phyloP scores from a whole-genome alignment of 1,284 basidiomycete genomes.

The Ganoderma sp. region DNA sequence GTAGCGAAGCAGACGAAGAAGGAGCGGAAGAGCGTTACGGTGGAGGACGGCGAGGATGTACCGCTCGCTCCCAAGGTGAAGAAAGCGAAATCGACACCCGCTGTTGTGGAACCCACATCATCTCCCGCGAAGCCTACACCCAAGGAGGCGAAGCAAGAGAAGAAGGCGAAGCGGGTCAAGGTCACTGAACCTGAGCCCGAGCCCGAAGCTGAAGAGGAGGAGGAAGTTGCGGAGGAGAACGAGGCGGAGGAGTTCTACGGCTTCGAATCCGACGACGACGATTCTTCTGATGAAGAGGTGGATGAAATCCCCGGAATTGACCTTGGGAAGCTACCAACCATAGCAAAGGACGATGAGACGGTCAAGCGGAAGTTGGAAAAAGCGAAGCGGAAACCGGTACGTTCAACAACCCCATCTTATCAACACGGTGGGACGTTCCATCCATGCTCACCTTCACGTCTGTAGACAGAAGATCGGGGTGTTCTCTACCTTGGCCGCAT shows the following conservation, averaged over 20 bases:
- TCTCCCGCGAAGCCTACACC: background rate
- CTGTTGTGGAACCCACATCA: background rate
- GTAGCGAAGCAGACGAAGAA: slow-evolving; percentile 20
- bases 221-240: slow-evolving; percentile 26
- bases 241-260: slow-evolving; percentile 61
- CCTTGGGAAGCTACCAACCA: slow-evolving; percentile 74
- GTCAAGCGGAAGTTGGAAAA: slow-evolving; percentile 84
- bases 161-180: slow-evolving; percentile 16
- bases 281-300: slow-evolving; percentile 79
- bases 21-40: slow-evolving; percentile 17
- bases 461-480: slow-evolving; percentile 75
- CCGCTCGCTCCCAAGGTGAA: background rate
- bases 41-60: slow-evolving; percentile 11
- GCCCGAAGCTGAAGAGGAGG: slow-evolving; percentile 15
- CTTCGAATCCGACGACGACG: slow-evolving; percentile 80
- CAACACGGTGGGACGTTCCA: background rate
- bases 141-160: slow-evolving; percentile 26
- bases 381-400: slow-evolving; percentile 79
- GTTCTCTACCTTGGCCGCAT: slow-evolving; percentile 91
- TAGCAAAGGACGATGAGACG: slow-evolving; percentile 83
- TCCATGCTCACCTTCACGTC: slow-evolving; percentile 9
- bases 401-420: slow-evolving; percentile 35
- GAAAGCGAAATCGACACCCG: slow-evolving; percentile 11
- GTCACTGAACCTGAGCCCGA: slow-evolving; percentile 19
- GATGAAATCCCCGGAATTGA: slow-evolving; percentile 64